Conservation (phyloP, 2,329 filamentous ascomycete species). For the Pseudopithomyces chartarum region DNA sequence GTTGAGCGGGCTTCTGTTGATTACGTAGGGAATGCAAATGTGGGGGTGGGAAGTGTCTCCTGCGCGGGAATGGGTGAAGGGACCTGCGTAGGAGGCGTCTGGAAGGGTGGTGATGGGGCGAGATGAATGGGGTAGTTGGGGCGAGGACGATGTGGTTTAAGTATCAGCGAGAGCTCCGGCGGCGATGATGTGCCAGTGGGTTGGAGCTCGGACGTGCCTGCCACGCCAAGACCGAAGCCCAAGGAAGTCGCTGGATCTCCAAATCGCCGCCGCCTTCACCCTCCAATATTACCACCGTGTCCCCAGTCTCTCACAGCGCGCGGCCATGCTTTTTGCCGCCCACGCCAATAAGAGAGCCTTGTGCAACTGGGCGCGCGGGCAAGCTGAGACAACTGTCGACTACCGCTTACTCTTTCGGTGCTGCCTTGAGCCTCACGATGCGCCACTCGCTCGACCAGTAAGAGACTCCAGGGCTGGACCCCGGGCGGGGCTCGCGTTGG, state of each 20-base stretch:
- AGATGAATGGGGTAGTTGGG: conserved; percentile 26
- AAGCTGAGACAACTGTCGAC: background rate
- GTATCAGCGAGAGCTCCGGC: conserved; percentile 28
- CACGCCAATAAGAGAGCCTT: background rate
- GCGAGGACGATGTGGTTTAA: conserved; percentile 41
- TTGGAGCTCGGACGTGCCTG: conserved; percentile 25
- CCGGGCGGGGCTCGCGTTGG: no score
- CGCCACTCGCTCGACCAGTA: background rate
- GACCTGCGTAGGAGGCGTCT: conserved; percentile 12
- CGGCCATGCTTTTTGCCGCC: conserved; percentile 1
- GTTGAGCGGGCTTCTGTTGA: conserved; percentile 23
- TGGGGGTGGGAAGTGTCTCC: conserved; percentile 17
- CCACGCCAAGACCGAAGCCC: conserved; percentile 36
- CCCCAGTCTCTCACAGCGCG: conserved; percentile 10
- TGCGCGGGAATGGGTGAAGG: conserved; percentile 19
- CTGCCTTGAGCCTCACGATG: background rate
- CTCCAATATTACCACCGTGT: conserved; percentile 23
- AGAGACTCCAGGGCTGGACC: background rate
- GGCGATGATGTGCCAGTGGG: conserved; percentile 30
- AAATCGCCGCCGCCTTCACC: conserved; percentile 16
- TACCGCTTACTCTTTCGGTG: background rate
- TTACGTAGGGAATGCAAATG: conserved; percentile 22
- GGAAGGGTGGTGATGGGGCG: conserved; percentile 27
- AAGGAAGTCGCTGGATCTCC: conserved; percentile 28
- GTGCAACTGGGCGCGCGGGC: background rate